Conservation (phyloP, 2,329 filamentous ascomycete genomes). For the Diaporthe vexans region DNA sequence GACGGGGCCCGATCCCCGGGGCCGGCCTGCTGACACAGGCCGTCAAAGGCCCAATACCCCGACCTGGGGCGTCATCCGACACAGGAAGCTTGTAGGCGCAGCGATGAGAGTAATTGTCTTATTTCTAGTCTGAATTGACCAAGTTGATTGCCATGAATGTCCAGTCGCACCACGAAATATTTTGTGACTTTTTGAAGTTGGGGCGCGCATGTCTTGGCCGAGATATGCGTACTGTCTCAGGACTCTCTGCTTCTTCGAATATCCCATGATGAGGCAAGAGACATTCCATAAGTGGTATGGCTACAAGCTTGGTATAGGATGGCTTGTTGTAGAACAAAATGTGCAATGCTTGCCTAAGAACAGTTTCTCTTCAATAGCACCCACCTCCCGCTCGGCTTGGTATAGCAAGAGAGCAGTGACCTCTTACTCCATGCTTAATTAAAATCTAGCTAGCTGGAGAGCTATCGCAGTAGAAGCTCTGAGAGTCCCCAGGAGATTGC, state of each 20-base stretch:
- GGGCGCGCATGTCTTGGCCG: not conserved
- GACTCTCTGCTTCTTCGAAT: not conserved
- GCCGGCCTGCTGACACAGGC: not conserved
- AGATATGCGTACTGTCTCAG: not conserved
- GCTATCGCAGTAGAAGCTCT: not conserved
- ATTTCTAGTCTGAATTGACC: not conserved
- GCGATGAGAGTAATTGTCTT: rapidly evolving
- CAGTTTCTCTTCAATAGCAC: not conserved
- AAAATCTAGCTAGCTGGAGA: not conserved
- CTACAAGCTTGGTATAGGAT: not conserved
- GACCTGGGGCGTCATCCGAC: not conserved
- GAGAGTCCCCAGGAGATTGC: too few relatives aligned
- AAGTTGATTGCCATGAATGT: not conserved
- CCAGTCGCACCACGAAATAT: too few relatives aligned
- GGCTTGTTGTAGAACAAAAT: rapidly evolving
- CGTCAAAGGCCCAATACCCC: not conserved
- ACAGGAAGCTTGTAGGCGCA: not conserved
- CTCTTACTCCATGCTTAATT: not conserved
- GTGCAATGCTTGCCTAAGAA: not conserved
- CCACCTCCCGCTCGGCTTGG: not conserved
- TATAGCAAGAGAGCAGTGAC: not conserved
- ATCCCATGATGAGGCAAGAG: not conserved
- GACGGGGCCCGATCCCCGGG: not conserved
- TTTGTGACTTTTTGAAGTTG: not conserved
- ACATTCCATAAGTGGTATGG: not conserved